Evolutionary conservation across 352 stramenopile genomes (phyloP).

Genomic region (Phytophthora idaei): DNA sequence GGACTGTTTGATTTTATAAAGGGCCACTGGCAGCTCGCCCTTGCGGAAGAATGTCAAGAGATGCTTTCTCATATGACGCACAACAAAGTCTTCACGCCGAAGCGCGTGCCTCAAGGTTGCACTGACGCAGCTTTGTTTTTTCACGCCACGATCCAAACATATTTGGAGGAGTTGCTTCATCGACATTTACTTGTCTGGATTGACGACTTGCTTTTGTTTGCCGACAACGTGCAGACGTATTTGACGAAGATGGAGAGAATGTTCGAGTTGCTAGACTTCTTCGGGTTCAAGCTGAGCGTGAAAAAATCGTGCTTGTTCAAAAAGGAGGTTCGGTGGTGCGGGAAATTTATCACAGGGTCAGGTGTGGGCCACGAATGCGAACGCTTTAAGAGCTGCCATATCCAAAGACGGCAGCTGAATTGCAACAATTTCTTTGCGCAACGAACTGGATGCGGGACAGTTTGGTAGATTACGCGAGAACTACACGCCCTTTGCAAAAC

Average conservation of each 20-base stretch:
- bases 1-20: too few relatives aligned
- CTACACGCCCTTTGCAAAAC: background rate
- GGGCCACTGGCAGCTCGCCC: too few relatives aligned
- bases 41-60: too few relatives aligned
- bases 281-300: background rate
- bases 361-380: background rate
- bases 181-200: background rate
- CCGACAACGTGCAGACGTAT: background rate
- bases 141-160: background rate
- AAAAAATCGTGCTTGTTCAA: background rate
- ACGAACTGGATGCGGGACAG: background rate
- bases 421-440: background rate
- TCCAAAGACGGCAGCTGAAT: background rate
- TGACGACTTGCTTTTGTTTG: background rate
- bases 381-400: background rate
- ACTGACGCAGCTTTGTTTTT: background rate
- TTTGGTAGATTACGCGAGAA: background rate
- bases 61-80: too few relatives aligned
- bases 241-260: background rate
- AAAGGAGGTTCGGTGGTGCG: background rate
- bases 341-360: background rate
- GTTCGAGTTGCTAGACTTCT: background rate
- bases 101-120: too few relatives aligned
- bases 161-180: background rate
- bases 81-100: too few relatives aligned